Evolutionary conservation across 805 yeast species (phyloP).

Genomic region (Lachancea sp.): DNA sequence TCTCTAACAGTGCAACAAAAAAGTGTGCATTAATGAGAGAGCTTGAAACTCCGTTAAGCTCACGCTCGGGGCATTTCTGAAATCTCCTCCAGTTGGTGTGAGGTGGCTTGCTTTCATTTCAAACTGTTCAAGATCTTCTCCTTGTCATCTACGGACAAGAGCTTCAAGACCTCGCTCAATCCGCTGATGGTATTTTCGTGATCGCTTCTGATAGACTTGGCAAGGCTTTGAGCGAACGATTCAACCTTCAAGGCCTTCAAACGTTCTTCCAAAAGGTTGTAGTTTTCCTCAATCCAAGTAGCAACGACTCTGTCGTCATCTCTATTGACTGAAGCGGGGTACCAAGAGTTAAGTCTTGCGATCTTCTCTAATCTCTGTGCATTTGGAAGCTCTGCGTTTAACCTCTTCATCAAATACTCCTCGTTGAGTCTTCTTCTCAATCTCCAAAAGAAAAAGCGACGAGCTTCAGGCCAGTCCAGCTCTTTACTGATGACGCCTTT

Average conservation of each 20-base stretch:
- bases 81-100: too few species aligned
- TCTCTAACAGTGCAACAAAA: too few species aligned
- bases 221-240: conserved; percentile 56
- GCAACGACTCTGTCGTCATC: conserved; percentile 76
- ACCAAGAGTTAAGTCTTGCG: conserved; percentile 84
- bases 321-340: conserved; percentile 60
- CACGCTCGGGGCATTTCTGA: too few species aligned
- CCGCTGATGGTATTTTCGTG: conserved; percentile 49
- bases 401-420: conserved; percentile 73
- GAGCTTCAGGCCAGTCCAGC: conserved; percentile 76
- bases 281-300: conserved; percentile 78
- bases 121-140: conserved; percentile 34
- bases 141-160: conserved; percentile 50
- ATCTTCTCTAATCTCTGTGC: conserved; percentile 72
- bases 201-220: conserved; percentile 51
- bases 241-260: conserved; percentile 62
- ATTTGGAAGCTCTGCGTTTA: conserved; percentile 54
- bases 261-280: conserved; percentile 50
- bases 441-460: conserved; percentile 99
- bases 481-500: conserved; percentile 87
- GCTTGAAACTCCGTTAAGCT: too few species aligned
- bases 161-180: conserved; percentile 46
- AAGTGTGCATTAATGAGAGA: too few species aligned
- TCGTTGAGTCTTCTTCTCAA: conserved; percentile 92
- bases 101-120: too few species aligned